Evolutionary conservation across 2,329 filamentous ascomycete species (phyloP).

Genomic region (Trichoderma semiorbis): DNA sequence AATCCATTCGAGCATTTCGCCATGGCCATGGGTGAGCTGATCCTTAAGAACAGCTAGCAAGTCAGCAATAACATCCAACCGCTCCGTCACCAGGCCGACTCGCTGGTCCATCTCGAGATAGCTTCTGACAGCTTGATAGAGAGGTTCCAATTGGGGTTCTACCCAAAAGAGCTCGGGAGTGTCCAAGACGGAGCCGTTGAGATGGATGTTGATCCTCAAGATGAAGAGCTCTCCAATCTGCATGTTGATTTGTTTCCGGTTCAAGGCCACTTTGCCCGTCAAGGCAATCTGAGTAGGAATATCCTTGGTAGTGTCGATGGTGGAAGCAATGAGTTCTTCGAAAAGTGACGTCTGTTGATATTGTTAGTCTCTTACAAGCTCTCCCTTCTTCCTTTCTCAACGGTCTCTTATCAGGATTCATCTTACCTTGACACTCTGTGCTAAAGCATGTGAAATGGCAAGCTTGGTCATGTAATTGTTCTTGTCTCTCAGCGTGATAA

Average conservation of each 20-base stretch:
- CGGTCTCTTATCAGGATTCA: too few relatives aligned
- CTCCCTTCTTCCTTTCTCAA: background rate
- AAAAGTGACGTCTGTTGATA: constrained; percentile 75
- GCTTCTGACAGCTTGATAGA: constrained; percentile 91
- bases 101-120: constrained; percentile 99
- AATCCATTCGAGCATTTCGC: constrained; percentile 86
- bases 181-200: constrained; percentile 94
- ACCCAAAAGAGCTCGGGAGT: constrained; percentile 98
- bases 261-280: constrained; percentile 88
- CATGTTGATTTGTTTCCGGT: constrained; percentile 93
- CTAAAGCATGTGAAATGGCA: constrained; percentile 90
- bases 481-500: constrained; percentile 91
- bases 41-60: constrained; percentile 90
- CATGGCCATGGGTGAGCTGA: constrained; percentile 89
- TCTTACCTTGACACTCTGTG: constrained; percentile 85
- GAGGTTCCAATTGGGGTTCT: constrained; percentile 91
- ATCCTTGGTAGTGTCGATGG: constrained; percentile 88
- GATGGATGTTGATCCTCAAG: constrained; percentile 93
- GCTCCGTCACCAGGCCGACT: constrained; percentile 81
- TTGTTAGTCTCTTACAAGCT: background rate
- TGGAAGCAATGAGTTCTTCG: constrained; percentile 90
- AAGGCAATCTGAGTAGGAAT: constrained; percentile 89
- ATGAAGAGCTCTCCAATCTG: constrained; percentile 99
- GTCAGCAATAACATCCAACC: constrained; percentile 84
- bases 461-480: constrained; percentile 98